Base-by-base conservation (phyloP, 306 rosid genomes). In the Spatholobus suberectus region DNA sequence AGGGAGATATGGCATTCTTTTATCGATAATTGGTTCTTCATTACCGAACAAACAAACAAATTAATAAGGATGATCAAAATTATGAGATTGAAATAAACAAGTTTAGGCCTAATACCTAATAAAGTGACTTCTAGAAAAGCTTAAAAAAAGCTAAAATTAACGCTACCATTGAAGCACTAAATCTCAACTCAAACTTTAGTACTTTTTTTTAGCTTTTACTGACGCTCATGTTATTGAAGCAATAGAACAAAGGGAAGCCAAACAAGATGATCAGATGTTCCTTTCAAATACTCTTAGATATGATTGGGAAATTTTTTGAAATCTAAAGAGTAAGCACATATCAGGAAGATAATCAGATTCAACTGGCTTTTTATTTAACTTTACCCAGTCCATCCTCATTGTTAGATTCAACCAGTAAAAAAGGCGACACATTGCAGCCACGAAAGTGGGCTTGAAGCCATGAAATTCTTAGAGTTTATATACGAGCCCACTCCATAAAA, bases 291-390 rank as follows among this genome's bases (percentile, higher is more conserved):
- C 12, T 67, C 51, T 13, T 34, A 51, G 26, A 27, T 24, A 81
- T 35, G 79, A 12, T 24, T 46, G 77, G 75, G 37, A 58, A 84
- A 20, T n/a, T 3, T 55, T 76, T 61, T 69, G 12, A 59, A 79
- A 83, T 70, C 70, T 58, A 21, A 82, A 82, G 62, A 46, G 12
- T 63, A 21, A 51, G 68, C 81, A 77, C 71, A 21, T 32, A 43
- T 29, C 61, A 72, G 29, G 5, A n/a, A n/a, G n/a, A n/a, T n/a
- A 52, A 65, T 54, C 47, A 54, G 79, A 13, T 44, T 73, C 49
- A 67, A 54, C 46, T 73, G 66, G 34, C n/a, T 32, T 12, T 79
- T 73, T 32, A 65, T 84, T 79, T n/a, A 57, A 71, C 76, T 57
- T 63, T 41, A 70, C 26, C 44, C 26, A 6, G n/a, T n/a, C n/a